Evolutionary conservation across 495 filamentous ascomycete species (phyloP).

Genomic region (Elaphomyces granulatus): DNA sequence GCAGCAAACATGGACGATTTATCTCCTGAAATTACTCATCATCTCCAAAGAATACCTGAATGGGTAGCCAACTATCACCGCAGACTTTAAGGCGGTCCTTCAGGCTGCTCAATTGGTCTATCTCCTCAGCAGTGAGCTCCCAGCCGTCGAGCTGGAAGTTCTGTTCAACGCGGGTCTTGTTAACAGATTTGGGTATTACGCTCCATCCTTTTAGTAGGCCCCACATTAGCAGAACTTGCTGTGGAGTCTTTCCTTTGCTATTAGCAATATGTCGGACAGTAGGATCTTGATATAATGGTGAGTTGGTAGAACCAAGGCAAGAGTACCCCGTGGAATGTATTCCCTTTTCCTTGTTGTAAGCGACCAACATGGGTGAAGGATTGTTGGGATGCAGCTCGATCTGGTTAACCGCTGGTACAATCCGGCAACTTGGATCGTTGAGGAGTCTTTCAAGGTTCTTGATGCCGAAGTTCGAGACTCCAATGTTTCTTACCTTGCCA

Average conservation of each 20-base stretch:
- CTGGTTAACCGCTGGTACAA: slow-evolving; percentile 76
- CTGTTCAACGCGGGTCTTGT: slow-evolving; percentile 43
- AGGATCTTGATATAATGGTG: slow-evolving; percentile 40
- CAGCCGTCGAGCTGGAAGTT: slow-evolving; percentile 55
- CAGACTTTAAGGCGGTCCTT: slow-evolving; percentile 64
- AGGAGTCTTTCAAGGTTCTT: slow-evolving; percentile 43
- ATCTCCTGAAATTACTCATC: slow-evolving; percentile 56
- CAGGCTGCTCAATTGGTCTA: slow-evolving; percentile 45
- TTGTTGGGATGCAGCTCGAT: slow-evolving; percentile 81
- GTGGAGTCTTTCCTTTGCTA: slow-evolving; percentile 49
- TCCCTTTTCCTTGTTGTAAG: slow-evolving; percentile 51
- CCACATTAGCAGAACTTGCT: slow-evolving; percentile 56
- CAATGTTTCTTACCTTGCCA: slow-evolving; percentile 63
- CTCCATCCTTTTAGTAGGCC: slow-evolving; percentile 58
- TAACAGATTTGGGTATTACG: slow-evolving; percentile 59
- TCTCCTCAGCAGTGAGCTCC: slow-evolving; percentile 48
- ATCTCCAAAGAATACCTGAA: slow-evolving; percentile 80
- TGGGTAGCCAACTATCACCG: slow-evolving; percentile 51
- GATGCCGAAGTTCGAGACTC: slow-evolving; percentile 50
- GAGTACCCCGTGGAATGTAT: slow-evolving; percentile 59
- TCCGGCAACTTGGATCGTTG: slow-evolving; percentile 40
- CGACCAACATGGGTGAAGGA: slow-evolving; percentile 64
- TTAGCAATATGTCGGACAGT: slow-evolving; percentile 45
- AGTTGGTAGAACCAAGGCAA: slow-evolving; percentile 47
- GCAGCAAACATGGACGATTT: neutral